Evolutionary conservation across 164 flowering plant genomes (phyloP), one percentile per base, ranked within the genome.

Genomic region (Sedum album): DNA sequence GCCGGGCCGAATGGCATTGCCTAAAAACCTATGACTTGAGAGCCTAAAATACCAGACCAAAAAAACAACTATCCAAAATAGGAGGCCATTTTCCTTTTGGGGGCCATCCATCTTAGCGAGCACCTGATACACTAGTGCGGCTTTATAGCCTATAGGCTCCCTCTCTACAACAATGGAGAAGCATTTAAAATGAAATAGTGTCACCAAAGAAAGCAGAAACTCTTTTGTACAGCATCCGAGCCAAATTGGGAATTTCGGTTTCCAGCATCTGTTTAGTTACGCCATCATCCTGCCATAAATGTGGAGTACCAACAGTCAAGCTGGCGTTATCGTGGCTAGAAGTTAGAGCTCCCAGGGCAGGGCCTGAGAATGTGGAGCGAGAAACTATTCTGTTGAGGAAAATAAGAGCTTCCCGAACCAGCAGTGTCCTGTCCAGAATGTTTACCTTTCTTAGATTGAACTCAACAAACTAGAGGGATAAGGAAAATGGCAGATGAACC

Each of bases 361-460:
- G 69, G 4, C 80, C 38, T 0, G 90, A 85, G 73, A 80, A 85
- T 17, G 68, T 66, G 18, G 93, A 83, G 67, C 78, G 83, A 1
- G 98, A 89, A 11, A 82, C 95, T 28, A 89, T 76, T 79, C 96
- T 77, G 66, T 91, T 91, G 14, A 94, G 85, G 66, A 94, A 81
- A 73, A 91, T 91, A 46, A 94, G 77, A 9, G 83, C 83, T 73
- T 94, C 97, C 51, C 96, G 82, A 15, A 90, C 77, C 25, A 94
- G 80, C 72, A 82, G 81, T 38, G 82, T 79, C 82, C 98, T 91
- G 83, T 73, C 78, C 10, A 39, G 9, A 63, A 66, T 60, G 35
- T 23, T 9, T 13, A 11, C 28, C 53, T 57, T 14, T 57, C 33
- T 57, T 57, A 57, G 62, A 57, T 26, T 28, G 18, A 4, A 28